Evolutionary conservation across 371 early-diverging fungal species (phyloP).

Genomic region (Mortierella sp.): DNA sequence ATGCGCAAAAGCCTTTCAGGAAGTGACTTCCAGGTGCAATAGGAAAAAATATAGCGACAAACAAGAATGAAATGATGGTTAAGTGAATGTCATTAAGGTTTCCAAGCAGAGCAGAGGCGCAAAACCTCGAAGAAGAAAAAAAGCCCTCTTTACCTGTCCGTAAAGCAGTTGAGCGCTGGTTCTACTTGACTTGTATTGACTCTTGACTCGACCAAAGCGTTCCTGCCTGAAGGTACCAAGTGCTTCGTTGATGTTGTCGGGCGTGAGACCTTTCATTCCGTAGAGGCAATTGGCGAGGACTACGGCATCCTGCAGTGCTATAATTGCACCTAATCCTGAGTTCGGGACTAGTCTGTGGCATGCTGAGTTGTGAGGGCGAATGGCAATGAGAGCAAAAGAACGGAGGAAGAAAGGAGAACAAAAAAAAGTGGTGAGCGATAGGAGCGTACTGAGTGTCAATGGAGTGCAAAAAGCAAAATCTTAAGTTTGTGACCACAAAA

Average conservation of each 20-base stretch:
- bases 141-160: background rate
- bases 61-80: background rate
- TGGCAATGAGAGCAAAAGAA: background rate
- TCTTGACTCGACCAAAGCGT: background rate
- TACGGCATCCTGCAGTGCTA: constrained; percentile 6
- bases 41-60: too few relatives aligned
- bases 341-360: background rate
- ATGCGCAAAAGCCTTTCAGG: too few relatives aligned
- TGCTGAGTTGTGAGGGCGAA: background rate
- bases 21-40: too few relatives aligned
- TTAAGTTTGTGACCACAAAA: background rate
- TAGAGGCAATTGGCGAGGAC: constrained; percentile 3
- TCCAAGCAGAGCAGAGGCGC: background rate
- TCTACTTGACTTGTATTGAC: background rate
- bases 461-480: background rate
- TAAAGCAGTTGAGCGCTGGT: too few relatives aligned
- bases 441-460: background rate
- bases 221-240: too few relatives aligned
- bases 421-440: background rate
- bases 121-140: background rate
- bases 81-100: background rate
- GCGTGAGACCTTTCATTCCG: background rate
- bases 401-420: background rate
- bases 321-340: background rate
- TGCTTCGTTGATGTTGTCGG: background rate